Conservation (phyloP, 2,329 filamentous ascomycete genomes). For the Talaromyces rugulosus region DNA sequence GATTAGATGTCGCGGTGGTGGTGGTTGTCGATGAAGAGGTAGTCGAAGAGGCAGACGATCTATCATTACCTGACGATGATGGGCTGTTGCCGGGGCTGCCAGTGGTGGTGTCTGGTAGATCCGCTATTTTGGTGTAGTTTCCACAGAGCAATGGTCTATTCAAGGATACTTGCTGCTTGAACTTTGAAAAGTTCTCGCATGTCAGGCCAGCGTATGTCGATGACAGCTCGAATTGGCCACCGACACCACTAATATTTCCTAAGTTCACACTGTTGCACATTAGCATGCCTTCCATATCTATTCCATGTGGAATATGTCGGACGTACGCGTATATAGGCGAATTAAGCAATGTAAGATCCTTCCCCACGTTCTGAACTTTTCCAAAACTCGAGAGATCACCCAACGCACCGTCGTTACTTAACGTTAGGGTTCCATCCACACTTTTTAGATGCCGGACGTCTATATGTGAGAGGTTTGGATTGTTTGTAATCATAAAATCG, state of each 20-base stretch:
- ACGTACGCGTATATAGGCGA: background rate
- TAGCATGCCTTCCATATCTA: background rate
- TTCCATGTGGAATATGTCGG: background rate
- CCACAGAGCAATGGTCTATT: background rate
- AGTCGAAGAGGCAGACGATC: background rate
- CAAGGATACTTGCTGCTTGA: background rate
- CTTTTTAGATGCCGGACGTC: background rate
- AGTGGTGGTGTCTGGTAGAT: background rate
- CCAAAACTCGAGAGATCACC: background rate
- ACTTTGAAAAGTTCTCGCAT: background rate
- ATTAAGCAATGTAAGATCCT: background rate
- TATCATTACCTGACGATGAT: background rate
- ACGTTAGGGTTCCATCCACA: background rate
- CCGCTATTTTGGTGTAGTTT: background rate
- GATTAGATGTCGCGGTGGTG: background rate
- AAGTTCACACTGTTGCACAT: background rate
- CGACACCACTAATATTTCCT: background rate
- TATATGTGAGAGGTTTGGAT: background rate
- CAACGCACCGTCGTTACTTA: background rate
- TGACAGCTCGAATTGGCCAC: background rate
- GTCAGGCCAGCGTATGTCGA: background rate
- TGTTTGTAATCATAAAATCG: background rate
- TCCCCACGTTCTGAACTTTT: background rate
- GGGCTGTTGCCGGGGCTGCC: background rate
- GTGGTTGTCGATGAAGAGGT: background rate